A percentile compares a stretch with the other conserved stretches of the same genome.
These are phyloP conservation scores for Geotrichum europaeum DNA, from an alignment of 1,139 yeast species.

Conservation along the genomic window DNA sequence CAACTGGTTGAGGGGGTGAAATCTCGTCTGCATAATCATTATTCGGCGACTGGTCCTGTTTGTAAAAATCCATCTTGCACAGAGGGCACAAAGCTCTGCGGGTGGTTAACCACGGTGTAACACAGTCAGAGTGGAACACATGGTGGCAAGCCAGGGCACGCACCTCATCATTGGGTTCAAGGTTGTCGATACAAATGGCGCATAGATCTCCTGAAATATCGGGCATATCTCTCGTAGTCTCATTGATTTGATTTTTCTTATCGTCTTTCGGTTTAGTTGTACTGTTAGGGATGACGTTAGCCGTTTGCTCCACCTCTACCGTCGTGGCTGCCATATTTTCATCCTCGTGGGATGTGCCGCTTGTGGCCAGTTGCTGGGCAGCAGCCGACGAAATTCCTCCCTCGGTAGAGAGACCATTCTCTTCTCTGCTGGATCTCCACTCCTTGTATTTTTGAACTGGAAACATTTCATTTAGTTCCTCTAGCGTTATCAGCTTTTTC, in stretches of 20 bases:
- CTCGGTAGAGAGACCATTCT: slow-evolving; percentile 21
- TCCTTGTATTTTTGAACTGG: slow-evolving; percentile 54
- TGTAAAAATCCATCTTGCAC: slow-evolving; percentile 45
- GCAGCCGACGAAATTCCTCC: slow-evolving; percentile 25
- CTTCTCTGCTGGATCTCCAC: slow-evolving; percentile 16
- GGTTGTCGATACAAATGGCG: slow-evolving; percentile 68
- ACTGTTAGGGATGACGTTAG: neutral
- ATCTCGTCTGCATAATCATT: neutral
- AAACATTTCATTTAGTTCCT: slow-evolving; percentile 59
- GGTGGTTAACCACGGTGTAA: slow-evolving; percentile 75
- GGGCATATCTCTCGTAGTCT: neutral
- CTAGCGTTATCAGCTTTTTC: slow-evolving; percentile 41
- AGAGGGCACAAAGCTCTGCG: slow-evolving; percentile 78
- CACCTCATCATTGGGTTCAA: slow-evolving; percentile 59
- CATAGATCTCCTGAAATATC: slow-evolving; percentile 52
- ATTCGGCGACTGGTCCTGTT: neutral
- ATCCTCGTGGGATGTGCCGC: neutral
- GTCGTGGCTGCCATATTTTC: neutral
- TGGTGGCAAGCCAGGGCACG: slow-evolving; percentile 77
- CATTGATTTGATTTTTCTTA: neutral
- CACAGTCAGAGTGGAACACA: slow-evolving; percentile 71
- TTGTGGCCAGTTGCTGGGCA: slow-evolving; percentile 2
- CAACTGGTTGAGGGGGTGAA: neutral
- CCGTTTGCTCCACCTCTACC: neutral
- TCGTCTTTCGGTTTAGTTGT: neutral